phyloP scores from a whole-genome alignment of 2,329 filamentous ascomycete genomes.

The Trichoderma simmonsii region DNA sequence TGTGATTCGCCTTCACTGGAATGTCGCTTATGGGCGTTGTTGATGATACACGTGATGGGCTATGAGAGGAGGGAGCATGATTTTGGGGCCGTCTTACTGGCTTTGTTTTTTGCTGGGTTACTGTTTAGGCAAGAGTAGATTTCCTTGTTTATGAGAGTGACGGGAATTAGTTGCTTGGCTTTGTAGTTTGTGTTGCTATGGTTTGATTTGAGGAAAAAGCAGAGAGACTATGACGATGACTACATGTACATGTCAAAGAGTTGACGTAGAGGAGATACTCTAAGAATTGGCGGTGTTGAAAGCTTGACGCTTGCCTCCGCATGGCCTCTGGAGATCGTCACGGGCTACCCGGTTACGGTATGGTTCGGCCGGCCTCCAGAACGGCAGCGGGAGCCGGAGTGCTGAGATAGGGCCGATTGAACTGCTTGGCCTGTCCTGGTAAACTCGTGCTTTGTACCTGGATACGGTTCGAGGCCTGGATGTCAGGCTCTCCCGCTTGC shows the following conservation, averaged over 20 bases:
- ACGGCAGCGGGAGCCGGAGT: background rate
- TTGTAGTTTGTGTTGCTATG: background rate
- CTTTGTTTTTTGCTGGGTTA: background rate
- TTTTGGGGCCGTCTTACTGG: background rate
- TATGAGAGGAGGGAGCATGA: background rate
- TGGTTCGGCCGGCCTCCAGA: background rate
- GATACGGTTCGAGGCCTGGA: background rate
- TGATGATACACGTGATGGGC: background rate
- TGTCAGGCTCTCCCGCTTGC: background rate
- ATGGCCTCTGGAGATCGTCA: background rate
- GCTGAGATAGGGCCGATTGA: slow-evolving; percentile 18
- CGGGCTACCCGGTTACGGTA: background rate
- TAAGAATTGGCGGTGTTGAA: background rate
- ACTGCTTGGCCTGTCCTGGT: background rate
- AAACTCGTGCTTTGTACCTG: slow-evolving; percentile 1
- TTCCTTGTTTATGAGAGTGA: background rate
- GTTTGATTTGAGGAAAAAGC: background rate
- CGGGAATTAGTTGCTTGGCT: background rate
- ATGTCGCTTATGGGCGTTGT: background rate
- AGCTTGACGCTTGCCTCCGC: background rate
- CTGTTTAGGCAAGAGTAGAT: background rate
- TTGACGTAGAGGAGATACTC: background rate
- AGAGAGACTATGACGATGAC: background rate
- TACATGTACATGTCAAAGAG: background rate
- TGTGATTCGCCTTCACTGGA: no score